Conservation (phyloP, 2,329 filamentous ascomycete genomes). For the Fusarium aywerte region DNA sequence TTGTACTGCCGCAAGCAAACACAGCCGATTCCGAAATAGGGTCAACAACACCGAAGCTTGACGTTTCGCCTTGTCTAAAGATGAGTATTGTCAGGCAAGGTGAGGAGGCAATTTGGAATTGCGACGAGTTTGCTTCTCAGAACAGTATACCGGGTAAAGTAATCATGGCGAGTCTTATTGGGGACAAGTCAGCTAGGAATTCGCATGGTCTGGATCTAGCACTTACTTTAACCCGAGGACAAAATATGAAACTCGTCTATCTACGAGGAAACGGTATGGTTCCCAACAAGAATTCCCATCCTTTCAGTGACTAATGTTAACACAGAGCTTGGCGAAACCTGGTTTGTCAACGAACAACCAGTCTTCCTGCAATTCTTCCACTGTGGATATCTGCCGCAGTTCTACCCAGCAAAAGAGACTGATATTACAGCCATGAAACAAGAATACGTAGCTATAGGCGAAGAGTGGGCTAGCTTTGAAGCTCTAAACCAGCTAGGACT, state of each 20-base stretch:
- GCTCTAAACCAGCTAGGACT: conserved; percentile 20
- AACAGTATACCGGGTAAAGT: background rate
- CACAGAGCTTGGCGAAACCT: conserved; percentile 22
- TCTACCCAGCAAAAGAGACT: conserved; percentile 11
- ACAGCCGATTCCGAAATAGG: conserved; percentile 10
- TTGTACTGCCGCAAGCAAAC: conserved; percentile 16
- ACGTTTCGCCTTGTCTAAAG: background rate
- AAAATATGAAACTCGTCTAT: conserved; percentile 10
- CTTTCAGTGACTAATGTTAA: background rate
- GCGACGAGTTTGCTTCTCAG: background rate
- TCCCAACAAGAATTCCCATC: accelerated
- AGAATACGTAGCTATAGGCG: conserved; percentile 21
- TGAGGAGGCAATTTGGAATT: conserved; percentile 15
- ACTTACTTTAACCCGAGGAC: conserved; percentile 11
- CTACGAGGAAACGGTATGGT: conserved; percentile 24
- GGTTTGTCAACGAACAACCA: conserved; percentile 29
- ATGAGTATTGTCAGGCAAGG: conserved; percentile 11
- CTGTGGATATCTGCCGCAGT: conserved; percentile 20
- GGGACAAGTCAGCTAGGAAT: conserved; percentile 20
- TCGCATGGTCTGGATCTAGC: conserved; percentile 16
- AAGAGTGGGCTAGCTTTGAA: conserved; percentile 30
- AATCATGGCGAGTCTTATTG: conserved; percentile 25
- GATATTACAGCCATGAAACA: background rate
- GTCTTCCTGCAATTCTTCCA: conserved; percentile 30
- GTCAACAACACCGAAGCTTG: background rate